Percentiles rank a stretch among this genome's conserved stretches.
These are phyloP conservation scores for Coffea eugenioides DNA, from an alignment of 257 asterid species.

Conservation along the genomic window DNA sequence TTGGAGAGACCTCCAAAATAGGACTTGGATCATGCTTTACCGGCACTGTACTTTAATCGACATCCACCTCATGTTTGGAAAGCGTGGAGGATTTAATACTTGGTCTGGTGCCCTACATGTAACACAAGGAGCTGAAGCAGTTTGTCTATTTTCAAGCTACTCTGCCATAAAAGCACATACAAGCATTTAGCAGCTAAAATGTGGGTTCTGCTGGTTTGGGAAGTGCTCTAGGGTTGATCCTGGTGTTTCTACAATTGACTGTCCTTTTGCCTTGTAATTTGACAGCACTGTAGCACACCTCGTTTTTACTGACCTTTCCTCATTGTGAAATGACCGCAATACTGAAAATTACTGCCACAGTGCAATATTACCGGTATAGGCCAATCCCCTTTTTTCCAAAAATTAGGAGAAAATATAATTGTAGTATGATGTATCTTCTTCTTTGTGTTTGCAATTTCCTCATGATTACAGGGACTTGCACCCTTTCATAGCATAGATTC, in stretches of 20 bases:
- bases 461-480: too few relatives aligned
- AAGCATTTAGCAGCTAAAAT: neutral
- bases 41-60: neutral
- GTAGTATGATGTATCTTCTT: too few relatives aligned
- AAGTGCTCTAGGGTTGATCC: neutral
- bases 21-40: neutral
- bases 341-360: neutral
- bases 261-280: neutral
- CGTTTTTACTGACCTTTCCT: neutral
- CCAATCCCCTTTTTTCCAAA: too few relatives aligned
- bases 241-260: neutral
- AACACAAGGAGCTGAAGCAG: neutral
- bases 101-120: neutral
- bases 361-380: neutral
- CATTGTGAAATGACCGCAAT: neutral
- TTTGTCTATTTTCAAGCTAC: neutral
- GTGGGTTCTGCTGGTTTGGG: conserved; percentile 3
- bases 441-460: too few relatives aligned
- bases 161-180: neutral
- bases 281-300: neutral
- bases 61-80: neutral
- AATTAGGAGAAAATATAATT: too few relatives aligned
- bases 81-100: too few relatives aligned
- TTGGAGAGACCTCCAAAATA: conserved; percentile 82
- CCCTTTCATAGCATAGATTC: too few relatives aligned